phyloP scores from a whole-genome alignment of 2,329 filamentous ascomycete genomes.

The Sclerotinia sclerotiorum region DNA sequence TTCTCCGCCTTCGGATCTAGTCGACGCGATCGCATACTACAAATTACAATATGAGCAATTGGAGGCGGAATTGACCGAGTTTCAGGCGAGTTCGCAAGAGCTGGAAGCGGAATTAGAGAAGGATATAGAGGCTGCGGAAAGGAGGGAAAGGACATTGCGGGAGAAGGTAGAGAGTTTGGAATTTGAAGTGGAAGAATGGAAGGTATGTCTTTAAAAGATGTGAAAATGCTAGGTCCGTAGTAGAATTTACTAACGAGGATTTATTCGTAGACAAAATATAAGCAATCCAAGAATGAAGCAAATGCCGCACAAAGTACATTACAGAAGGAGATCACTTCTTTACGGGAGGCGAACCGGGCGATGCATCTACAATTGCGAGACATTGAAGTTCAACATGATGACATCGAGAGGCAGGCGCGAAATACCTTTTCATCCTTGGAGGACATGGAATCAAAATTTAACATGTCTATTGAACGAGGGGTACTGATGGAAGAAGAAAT shows the following conservation, averaged over 20 bases:
- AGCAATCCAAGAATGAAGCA: conserved; percentile 86
- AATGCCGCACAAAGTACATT: conserved; percentile 79
- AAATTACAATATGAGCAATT: conserved; percentile 93
- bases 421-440: conserved; percentile 95
- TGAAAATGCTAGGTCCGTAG: conserved; percentile 19
- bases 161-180: conserved; percentile 81
- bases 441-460: conserved; percentile 96
- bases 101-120: conserved; percentile 93
- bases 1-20: conserved; percentile 59
- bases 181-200: conserved; percentile 98
- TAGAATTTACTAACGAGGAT: conserved; percentile 31
- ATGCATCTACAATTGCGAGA: conserved; percentile 84
- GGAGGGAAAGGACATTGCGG: conserved; percentile 80
- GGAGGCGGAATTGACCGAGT: conserved; percentile 87
- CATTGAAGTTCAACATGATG: conserved; percentile 97
- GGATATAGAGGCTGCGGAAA: conserved; percentile 93
- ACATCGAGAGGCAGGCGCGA: conserved; percentile 93
- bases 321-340: conserved; percentile 91
- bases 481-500: conserved; percentile 97
- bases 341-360: conserved; percentile 80
- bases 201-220: conserved; percentile 58
- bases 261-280: conserved; percentile 77
- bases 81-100: conserved; percentile 90
- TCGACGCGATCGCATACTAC: conserved; percentile 89
- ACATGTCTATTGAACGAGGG: conserved; percentile 84